phyloP scores from a whole-genome alignment of 345 rosid genomes.

The Syzygium jambos region DNA sequence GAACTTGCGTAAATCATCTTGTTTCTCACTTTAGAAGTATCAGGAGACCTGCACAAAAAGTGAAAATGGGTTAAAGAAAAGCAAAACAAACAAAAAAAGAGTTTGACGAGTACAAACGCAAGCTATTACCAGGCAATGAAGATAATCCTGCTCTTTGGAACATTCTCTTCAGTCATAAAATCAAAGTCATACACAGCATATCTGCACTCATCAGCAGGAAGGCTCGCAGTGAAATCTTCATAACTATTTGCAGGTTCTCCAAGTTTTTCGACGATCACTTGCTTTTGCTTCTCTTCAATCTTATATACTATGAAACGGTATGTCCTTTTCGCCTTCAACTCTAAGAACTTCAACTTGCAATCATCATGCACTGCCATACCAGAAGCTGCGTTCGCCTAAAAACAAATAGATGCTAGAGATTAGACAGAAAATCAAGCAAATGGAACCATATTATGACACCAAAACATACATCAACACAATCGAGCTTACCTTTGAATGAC shows the following conservation, averaged over 20 bases:
- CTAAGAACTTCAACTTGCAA: conserved; percentile 9
- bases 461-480: not conserved
- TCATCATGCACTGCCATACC: conserved; percentile 4
- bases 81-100: not conserved
- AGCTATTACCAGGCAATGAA: conserved; percentile 6
- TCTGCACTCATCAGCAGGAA: conserved; percentile 7
- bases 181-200: conserved; percentile 9
- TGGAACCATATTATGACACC: not conserved
- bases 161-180: not conserved
- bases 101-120: not conserved
- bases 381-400: conserved; percentile 4
- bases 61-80: not conserved
- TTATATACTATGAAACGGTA: conserved; percentile 4
- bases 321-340: conserved; percentile 1
- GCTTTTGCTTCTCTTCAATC: conserved; percentile 8
- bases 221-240: conserved; percentile 6
- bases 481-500: not conserved
- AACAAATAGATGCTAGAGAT: not conserved
- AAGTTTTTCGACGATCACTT: not conserved
- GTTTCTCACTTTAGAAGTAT: conserved; percentile 4
- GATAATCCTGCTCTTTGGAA: conserved; percentile 4
- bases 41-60: not conserved
- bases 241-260: conserved; percentile 2
- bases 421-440: not conserved
- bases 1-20: conserved; percentile 9